Evolutionary conservation across 2,329 filamentous ascomycete species (phyloP), one percentile per base, ranked within the genome.

Genomic region (Lasiodiplodia gonubiensis): DNA sequence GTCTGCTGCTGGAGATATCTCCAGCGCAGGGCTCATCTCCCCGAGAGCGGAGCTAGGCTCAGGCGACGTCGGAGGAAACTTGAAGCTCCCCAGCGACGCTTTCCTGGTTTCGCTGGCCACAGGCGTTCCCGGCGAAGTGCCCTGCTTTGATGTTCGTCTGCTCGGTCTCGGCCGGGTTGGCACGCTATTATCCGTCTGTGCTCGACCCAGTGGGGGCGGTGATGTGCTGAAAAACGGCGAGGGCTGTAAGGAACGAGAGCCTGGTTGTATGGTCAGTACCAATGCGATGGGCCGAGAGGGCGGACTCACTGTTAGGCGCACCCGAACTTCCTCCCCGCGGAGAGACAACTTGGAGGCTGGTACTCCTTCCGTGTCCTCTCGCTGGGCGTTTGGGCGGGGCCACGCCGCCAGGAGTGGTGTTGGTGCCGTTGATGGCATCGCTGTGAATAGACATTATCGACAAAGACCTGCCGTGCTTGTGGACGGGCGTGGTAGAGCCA

Each of bases 281-380:
- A 39, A 63, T 37, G 4, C 73, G 48, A 71, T 71, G 66, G 75
- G 77, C 18, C 74, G 75, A 49, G 73, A 71, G 16, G 75, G 75
- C 12, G 75, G 78, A 27, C 70, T 68, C 35, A 75, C 75, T 77
- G 55, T 23, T 65, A 37, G 59, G 59, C 16, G n/a, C 46, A 30
- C 59, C 37, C 10, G 49, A 12, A 39, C 42, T 59, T 11, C 46
- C 65, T 25, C 35, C 68, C 33, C 75, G 71, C 64, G 76, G 84
- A 55, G 88, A 83, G 70, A 88, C 76, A 71, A 94, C 90, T 77
- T 97, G 93, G 68, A 97, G 80, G 81, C 93, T 97, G 27, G 92
- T 88, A 46, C 93, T 93, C 64, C 93, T 86, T 57, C 85, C 88
- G 82, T 97, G 93, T 4, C 89, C 87, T 72, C 88, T 88, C 21